These are phyloP conservation scores for Raffaelea albimanens DNA, from an alignment of 2,329 filamentous ascomycete genomes.

Conservation along the genomic window DNA sequence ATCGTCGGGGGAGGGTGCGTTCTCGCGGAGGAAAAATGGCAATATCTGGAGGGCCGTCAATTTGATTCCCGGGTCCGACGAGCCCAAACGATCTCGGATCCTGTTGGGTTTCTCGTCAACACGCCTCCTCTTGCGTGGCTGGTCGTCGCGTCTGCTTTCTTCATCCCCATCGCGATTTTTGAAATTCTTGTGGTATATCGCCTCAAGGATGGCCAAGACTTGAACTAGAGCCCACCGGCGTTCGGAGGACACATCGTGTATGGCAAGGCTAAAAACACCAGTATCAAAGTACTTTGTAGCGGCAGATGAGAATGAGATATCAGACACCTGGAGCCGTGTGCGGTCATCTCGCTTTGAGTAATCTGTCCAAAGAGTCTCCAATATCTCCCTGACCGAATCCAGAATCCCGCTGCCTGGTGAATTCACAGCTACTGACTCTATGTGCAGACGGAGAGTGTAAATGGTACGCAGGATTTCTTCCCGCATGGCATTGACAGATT, in stretches of 20 bases:
- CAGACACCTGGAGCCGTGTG: constrained; percentile 67
- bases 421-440: constrained; percentile 46
- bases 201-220: constrained; percentile 48
- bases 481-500: constrained; percentile 45
- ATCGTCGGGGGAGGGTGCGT: constrained; percentile 38
- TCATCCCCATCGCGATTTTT: background rate
- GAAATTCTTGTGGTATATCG: constrained; percentile 26
- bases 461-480: constrained; percentile 72
- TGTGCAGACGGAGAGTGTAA: constrained; percentile 53
- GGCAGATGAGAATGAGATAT: constrained; percentile 52
- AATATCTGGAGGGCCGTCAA: constrained; percentile 47
- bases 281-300: constrained; percentile 35
- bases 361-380: constrained; percentile 65
- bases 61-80: constrained; percentile 31
- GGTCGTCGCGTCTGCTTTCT: constrained; percentile 23
- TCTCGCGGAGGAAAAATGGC: constrained; percentile 43
- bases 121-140: constrained; percentile 44
- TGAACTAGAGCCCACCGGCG: constrained; percentile 52
- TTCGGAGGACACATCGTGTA: constrained; percentile 45
- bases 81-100: constrained; percentile 38
- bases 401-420: constrained; percentile 27
- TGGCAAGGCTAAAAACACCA: constrained; percentile 41
- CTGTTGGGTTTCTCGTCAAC: constrained; percentile 32
- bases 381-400: constrained; percentile 51
- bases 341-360: constrained; percentile 64